Base-by-base conservation (phyloP, 495 filamentous ascomycete genomes). In the Podospora comata region DNA sequence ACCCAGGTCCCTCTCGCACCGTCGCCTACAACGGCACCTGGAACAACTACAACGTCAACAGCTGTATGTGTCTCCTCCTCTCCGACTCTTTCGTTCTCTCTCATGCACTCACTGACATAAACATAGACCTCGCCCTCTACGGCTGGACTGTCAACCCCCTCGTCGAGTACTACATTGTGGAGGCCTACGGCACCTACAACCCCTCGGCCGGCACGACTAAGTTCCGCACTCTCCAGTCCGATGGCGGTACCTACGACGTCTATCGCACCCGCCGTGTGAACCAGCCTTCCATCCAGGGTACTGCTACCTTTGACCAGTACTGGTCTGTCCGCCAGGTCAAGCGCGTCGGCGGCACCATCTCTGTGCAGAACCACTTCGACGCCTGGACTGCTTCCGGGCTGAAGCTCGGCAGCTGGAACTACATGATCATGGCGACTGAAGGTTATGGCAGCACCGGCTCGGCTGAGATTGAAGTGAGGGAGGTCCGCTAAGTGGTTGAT, bases 81-180 rank as follows among this genome's bases (percentile, higher is more conserved):
- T 23, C 23, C 23, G 23, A 23, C 11, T 27, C 32, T 4, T 20
- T 9, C 11, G 3, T n/a, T 44, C 48, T 7, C 19, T 6, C 53
- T n/a, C 3, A 60, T 59, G 11, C 48, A 66, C n/a, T 2, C n/a
- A 66, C 20, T 67, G 30, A 55, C 30, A 32, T 27, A 1, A 30
- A 20, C 30, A 4, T 61, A 70, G 68, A 75, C 65, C 72, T 76
- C 54, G 62, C 72, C 62, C 67, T 90, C 68, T 88, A 89, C 72
- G 87, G 87, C 64, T 89, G 86, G 87, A 88, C 86, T 54, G 79
- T 72, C 39, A 81, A 82, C 77, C 87, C 88, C 0, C 80, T 89
- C 9, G 81, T 89, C 72, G 87, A 90, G 71, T 89, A 88, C 78
- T 89, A 89, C 79, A 83, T 90, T 65, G 76, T 89, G 60, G 87